These are phyloP conservation scores for Nyssa sinensis DNA, from an alignment of 148 eudicot genomes.

Conservation along the genomic window DNA sequence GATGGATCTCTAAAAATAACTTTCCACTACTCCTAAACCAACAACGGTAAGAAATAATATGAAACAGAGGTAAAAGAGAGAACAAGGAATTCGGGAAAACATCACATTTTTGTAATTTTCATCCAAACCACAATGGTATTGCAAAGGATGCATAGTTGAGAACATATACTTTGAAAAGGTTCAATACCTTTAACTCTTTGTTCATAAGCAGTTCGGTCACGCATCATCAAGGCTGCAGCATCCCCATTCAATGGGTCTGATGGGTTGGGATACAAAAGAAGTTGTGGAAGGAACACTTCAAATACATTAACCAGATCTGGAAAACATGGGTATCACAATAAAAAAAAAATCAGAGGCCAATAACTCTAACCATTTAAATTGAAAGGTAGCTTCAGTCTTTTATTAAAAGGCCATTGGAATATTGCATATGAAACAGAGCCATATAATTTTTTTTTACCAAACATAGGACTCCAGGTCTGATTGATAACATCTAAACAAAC, in stretches of 20 bases:
- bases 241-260: slow-evolving; percentile 92
- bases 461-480: slow-evolving; percentile 96
- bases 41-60: background rate
- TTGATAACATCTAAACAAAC: slow-evolving; percentile 91
- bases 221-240: slow-evolving; percentile 89
- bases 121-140: background rate
- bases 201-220: slow-evolving; percentile 68
- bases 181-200: slow-evolving; percentile 72
- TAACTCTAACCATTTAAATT: background rate
- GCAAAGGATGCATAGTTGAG: background rate
- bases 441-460: slow-evolving; percentile 41
- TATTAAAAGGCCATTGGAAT: background rate
- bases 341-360: slow-evolving; percentile 11
- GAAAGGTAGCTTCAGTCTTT: background rate
- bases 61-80: background rate
- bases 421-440: background rate
- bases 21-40: too few species aligned
- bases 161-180: slow-evolving; percentile 5
- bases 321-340: slow-evolving; percentile 16
- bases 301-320: slow-evolving; percentile 87
- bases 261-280: slow-evolving; percentile 83
- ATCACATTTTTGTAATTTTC: background rate
- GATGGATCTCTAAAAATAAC: too few species aligned
- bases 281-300: slow-evolving; percentile 92
- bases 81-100: background rate